phyloP scores from a whole-genome alignment of 2,329 filamentous ascomycete species.

The Nothomitra cinnamomea region DNA sequence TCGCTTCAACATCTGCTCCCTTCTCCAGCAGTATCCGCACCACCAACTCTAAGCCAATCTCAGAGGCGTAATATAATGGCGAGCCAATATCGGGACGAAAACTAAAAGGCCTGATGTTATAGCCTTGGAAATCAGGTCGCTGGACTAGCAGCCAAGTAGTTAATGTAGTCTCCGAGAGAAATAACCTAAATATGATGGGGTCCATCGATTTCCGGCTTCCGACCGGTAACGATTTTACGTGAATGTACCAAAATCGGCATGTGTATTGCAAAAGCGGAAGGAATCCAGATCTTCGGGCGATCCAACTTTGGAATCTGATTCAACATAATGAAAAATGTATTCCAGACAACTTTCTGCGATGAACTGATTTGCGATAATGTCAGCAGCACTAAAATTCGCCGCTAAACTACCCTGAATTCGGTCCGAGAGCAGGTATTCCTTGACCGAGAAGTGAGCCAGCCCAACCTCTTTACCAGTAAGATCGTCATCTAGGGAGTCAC shows the following conservation, averaged over 20 bases:
- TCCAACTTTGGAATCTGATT: background rate
- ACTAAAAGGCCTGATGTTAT: background rate
- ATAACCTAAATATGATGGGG: no score
- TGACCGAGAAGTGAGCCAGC: background rate
- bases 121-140: background rate
- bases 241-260: no score
- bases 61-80: background rate
- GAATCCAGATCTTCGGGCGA: background rate
- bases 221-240: no score
- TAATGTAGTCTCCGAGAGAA: no score
- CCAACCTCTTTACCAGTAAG: background rate
- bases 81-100: background rate
- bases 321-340: background rate
- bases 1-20: no score
- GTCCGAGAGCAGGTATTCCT: background rate
- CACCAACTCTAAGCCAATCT: background rate
- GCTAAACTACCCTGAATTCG: background rate
- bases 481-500: no score
- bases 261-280: background rate
- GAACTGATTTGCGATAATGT: background rate
- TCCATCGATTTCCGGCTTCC: no score
- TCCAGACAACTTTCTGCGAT: background rate
- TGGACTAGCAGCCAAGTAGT: no score
- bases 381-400: background rate
- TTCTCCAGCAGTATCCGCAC: no score